phyloP scores from a whole-genome alignment of 177 flowering plant species.

The Tripterygium wilfordii region DNA sequence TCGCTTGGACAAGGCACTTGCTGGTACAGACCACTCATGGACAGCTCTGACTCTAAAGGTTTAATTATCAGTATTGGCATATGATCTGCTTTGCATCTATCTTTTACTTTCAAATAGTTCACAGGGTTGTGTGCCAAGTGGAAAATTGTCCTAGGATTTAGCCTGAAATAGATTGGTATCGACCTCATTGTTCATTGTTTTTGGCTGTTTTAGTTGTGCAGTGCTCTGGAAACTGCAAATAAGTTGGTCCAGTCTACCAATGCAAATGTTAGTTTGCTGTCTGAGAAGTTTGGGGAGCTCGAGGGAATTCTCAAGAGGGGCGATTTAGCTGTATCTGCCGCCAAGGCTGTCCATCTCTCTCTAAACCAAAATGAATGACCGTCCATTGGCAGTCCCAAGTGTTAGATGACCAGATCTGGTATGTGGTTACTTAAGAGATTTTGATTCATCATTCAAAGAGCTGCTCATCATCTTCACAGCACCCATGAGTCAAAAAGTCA shows the following conservation, averaged over 20 bases:
- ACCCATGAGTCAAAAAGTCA: background rate
- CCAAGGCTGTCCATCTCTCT: conserved; percentile 36
- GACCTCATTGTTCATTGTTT: background rate
- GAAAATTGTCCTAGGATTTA: background rate
- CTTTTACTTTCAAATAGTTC: background rate
- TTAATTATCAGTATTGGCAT: conserved; percentile 1
- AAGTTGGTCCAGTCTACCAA: conserved; percentile 54
- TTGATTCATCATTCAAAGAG: too few relatives aligned
- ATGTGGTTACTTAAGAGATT: too few relatives aligned
- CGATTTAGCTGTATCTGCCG: conserved; percentile 50
- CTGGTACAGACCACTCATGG: conserved; percentile 80
- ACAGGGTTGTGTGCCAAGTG: background rate
- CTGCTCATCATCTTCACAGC: too few relatives aligned
- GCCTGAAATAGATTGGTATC: background rate
- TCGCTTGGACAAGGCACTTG: conserved; percentile 52
- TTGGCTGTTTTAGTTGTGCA: conserved; percentile 43
- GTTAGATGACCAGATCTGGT: too few relatives aligned
- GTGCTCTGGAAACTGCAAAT: conserved; percentile 76
- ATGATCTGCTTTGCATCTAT: background rate
- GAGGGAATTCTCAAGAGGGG: conserved; percentile 47
- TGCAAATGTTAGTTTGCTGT: conserved; percentile 33
- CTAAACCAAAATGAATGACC: conserved; percentile 17
- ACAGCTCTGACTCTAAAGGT: conserved; percentile 79
- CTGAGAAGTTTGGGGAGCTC: conserved; percentile 60
- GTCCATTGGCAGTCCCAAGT: conserved; percentile 5